A percentile compares a stretch with the other conserved stretches of the same genome.
Conservation (phyloP, 495 filamentous ascomycete genomes). For the Talaromyces ruber region DNA sequence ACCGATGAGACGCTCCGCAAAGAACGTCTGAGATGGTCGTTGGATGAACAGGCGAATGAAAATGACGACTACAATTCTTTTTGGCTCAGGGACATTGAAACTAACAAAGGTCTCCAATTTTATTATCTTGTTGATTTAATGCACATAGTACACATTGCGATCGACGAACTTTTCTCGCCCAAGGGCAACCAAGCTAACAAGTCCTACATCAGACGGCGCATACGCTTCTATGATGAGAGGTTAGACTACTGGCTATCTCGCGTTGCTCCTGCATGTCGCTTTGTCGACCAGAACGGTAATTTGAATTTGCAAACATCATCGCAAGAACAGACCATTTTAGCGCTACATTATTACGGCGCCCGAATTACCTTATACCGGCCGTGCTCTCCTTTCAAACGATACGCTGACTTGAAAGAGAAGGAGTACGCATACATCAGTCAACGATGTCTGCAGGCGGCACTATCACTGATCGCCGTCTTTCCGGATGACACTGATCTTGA, state of each 20-base stretch:
- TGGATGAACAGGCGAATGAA: conserved; percentile 16
- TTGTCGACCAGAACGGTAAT: conserved; percentile 18
- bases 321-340: conserved; percentile 29
- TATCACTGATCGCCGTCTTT: conserved; percentile 41
- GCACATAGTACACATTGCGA: conserved; percentile 41
- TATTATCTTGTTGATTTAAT: conserved; percentile 33
- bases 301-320: conserved; percentile 7
- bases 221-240: conserved; percentile 31
- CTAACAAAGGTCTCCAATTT: conserved; percentile 38
- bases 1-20: conserved; percentile 13
- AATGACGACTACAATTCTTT: not conserved
- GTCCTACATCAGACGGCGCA: conserved; percentile 41
- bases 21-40: conserved; percentile 20
- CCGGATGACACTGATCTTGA: conserved; percentile 25
- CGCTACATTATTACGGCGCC: conserved; percentile 48
- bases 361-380: conserved; percentile 51
- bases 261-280: conserved; percentile 37
- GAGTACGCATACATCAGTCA: not conserved
- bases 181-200: conserved; percentile 38
- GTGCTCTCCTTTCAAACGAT: conserved; percentile 29
- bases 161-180: conserved; percentile 49
- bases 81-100: conserved; percentile 19
- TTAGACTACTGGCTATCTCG: conserved; percentile 44
- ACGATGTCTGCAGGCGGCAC: conserved; percentile 46
- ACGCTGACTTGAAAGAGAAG: not conserved